Percentiles rank a stretch among this genome's conserved stretches.
These are phyloP conservation scores for Volvox reticuliferus DNA, from an alignment of 139 green algal genomes.

Conservation along the genomic window DNA sequence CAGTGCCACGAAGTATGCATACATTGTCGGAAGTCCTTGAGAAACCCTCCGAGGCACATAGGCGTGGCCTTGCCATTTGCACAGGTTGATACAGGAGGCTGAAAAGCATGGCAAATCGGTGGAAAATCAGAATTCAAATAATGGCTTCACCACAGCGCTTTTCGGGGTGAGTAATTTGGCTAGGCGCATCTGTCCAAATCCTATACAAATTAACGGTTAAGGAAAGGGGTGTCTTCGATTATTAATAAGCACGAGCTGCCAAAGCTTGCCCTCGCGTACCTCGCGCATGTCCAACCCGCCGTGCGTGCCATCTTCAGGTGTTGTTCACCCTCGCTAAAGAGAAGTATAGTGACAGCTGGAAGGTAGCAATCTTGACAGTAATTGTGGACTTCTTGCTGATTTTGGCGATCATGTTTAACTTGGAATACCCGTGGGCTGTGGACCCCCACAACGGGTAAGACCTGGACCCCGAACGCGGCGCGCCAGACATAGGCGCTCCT, in stretches of 20 bases:
- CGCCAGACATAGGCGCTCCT: background rate
- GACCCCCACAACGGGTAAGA: constrained; percentile 44
- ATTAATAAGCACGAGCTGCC: background rate
- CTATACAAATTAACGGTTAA: too few species aligned
- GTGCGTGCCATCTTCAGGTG: background rate
- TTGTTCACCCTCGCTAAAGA: constrained; percentile 68
- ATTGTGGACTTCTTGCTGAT: constrained; percentile 66
- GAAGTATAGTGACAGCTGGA: constrained; percentile 63
- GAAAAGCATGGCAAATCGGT: constrained; percentile 32
- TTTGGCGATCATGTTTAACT: constrained; percentile 57
- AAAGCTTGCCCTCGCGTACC: background rate
- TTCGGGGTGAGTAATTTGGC: constrained; percentile 22
- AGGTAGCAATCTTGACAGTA: constrained; percentile 55
- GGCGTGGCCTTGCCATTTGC: background rate
- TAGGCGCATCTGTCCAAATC: background rate
- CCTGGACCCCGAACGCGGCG: background rate
- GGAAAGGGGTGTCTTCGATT: background rate
- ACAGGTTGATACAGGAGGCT: constrained; percentile 51
- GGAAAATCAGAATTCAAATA: constrained; percentile 35
- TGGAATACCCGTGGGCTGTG: constrained; percentile 64
- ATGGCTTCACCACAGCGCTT: constrained; percentile 3
- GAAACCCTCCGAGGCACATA: background rate
- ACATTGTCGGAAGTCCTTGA: background rate
- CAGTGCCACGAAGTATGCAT: constrained; percentile 47
- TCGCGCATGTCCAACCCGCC: background rate